Evolutionary conservation across 768 basidiomycete species (phyloP).

Genomic region (Boletellus ananas): DNA sequence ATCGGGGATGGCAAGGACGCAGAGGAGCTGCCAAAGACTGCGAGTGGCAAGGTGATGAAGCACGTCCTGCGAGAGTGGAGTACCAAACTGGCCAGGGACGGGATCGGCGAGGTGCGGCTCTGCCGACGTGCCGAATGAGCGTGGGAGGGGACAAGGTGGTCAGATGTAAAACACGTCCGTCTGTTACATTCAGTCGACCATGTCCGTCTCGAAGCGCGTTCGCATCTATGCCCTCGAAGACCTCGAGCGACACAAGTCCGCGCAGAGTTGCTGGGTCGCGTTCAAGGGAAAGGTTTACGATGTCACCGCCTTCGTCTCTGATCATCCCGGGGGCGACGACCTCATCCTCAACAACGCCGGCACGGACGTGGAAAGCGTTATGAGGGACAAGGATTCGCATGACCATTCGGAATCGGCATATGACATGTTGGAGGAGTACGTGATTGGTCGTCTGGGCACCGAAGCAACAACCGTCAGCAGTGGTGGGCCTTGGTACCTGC

Average conservation of each 20-base stretch:
- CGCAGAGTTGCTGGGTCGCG: conserved; percentile 76
- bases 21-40: conserved; percentile 73
- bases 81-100: conserved; percentile 44
- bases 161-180: background rate
- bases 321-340: conserved; percentile 96
- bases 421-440: conserved; percentile 85
- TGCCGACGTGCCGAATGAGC: conserved; percentile 7
- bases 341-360: conserved; percentile 80
- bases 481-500: conserved; percentile 44
- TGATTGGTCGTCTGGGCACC: conserved; percentile 77
- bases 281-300: conserved; percentile 85
- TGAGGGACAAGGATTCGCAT: conserved; percentile 80
- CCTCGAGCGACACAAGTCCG: conserved; percentile 57
- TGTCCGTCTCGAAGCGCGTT: conserved; percentile 59
- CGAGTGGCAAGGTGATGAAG: conserved; percentile 86
- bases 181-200: conserved; percentile 25
- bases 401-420: conserved; percentile 90
- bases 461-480: conserved; percentile 75
- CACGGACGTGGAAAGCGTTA: conserved; percentile 72
- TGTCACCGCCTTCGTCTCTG: conserved; percentile 74
- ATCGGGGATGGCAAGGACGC: conserved; percentile 59
- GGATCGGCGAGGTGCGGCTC: conserved; percentile 34
- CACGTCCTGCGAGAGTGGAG: conserved; percentile 72
- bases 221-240: conserved; percentile 75
- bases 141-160: conserved; percentile 19